These are phyloP conservation scores for Acanthamoeba healyi DNA, from an alignment of 208 protist species.

Conservation along the genomic window DNA sequence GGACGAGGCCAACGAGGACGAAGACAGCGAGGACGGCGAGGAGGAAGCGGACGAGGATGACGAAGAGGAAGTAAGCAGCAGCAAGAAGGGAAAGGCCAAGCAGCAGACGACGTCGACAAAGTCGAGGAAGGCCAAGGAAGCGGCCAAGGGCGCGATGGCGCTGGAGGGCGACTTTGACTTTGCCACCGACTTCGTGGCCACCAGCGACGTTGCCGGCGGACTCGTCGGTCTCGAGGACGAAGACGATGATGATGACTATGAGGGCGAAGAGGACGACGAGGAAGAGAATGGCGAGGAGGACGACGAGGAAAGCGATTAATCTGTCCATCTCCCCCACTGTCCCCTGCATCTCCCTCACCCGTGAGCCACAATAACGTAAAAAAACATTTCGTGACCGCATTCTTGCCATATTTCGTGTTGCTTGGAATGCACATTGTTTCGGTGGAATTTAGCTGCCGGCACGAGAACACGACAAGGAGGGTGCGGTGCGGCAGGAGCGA, in stretches of 20 bases:
- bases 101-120: not conserved
- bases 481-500: no score
- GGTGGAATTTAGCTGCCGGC: not conserved
- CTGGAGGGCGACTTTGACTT: slow-evolving; percentile 36
- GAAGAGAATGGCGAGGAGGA: not conserved
- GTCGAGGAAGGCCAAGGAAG: slow-evolving; percentile 7
- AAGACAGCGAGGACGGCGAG: not conserved
- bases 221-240: not conserved
- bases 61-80: not conserved
- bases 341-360: no score
- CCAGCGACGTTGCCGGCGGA: slow-evolving; percentile 1
- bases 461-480: no score
- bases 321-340: no score
- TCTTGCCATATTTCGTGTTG: no score
- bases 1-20: not conserved
- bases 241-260: not conserved
- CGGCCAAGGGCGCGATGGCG: slow-evolving; percentile 1
- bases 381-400: no score
- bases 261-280: not conserved
- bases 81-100: not conserved
- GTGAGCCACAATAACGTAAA: no score
- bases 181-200: slow-evolving; percentile 16
- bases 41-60: not conserved
- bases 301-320: not conserved
- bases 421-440: no score